These are phyloP conservation scores for Basidiobolus meristosporus DNA, from an alignment of 371 early-diverging fungal genomes.

Conservation along the genomic window DNA sequence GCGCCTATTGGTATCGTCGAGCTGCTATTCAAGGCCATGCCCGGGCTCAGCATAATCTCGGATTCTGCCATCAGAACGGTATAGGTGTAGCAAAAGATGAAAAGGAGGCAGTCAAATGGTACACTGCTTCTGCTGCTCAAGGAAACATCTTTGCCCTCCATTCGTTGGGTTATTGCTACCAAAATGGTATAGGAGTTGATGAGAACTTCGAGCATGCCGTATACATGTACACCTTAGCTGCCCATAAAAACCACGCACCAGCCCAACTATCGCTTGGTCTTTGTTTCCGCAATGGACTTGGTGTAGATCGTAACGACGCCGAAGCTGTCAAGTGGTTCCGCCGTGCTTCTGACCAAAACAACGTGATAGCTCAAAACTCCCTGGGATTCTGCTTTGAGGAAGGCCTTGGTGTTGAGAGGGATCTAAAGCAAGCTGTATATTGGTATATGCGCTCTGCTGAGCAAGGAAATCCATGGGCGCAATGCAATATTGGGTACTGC, in stretches of 20 bases:
- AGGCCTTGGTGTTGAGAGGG: slow-evolving; percentile 50
- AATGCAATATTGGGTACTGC: slow-evolving; percentile 70
- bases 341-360: slow-evolving; percentile 40
- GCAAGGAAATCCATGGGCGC: slow-evolving; percentile 72
- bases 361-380: slow-evolving; percentile 60
- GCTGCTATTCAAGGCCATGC: slow-evolving; percentile 55
- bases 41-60: too few species aligned
- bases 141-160: slow-evolving; percentile 66
- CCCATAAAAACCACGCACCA: slow-evolving; percentile 41
- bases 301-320: slow-evolving; percentile 36
- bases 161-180: slow-evolving; percentile 78
- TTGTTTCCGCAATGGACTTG: slow-evolving; percentile 56
- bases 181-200: slow-evolving; percentile 65
- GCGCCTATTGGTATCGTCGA: slow-evolving; percentile 43
- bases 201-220: slow-evolving; percentile 40
- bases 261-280: slow-evolving; percentile 66
- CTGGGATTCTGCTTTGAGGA: slow-evolving; percentile 81
- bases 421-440: slow-evolving; percentile 42
- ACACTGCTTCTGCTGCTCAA: slow-evolving; percentile 44
- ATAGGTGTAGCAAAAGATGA: slow-evolving; percentile 44
- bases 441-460: slow-evolving; percentile 67
- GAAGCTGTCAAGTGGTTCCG: slow-evolving; percentile 50
- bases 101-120: slow-evolving; percentile 46
- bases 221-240: slow-evolving; percentile 44
- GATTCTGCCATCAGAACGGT: slow-evolving; percentile 64